Conservation (phyloP, 1,284 basidiomycete species). For the Grifola frondosa region DNA sequence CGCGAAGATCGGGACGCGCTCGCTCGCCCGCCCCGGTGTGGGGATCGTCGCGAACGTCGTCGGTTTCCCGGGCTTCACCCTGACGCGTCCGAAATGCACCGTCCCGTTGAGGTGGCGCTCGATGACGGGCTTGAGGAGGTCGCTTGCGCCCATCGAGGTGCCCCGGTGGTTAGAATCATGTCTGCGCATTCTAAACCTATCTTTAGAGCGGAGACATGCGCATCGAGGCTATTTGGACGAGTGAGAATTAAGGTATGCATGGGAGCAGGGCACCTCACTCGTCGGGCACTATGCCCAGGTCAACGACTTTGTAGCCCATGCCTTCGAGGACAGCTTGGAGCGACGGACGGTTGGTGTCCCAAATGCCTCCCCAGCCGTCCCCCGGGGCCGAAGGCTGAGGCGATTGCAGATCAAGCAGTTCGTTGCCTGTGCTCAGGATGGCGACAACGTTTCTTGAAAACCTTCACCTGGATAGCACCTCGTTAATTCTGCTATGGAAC, state of each 20-base stretch:
- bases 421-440: slow-evolving; percentile 84
- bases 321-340: slow-evolving; percentile 68
- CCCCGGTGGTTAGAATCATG: slow-evolving; percentile 84
- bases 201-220: slow-evolving; percentile 59
- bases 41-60: slow-evolving; percentile 86
- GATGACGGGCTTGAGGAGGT: slow-evolving; percentile 85
- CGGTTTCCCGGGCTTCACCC: slow-evolving; percentile 76
- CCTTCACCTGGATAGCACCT: slow-evolving; percentile 49
- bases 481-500: neutral
- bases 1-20: slow-evolving; percentile 62
- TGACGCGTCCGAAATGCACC: slow-evolving; percentile 78
- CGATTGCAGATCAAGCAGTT: slow-evolving; percentile 66
- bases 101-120: slow-evolving; percentile 74
- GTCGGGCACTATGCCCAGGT: slow-evolving; percentile 80
- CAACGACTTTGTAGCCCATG: slow-evolving; percentile 75
- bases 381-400: slow-evolving; percentile 32
- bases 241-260: too few relatives aligned
- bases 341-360: slow-evolving; percentile 84
- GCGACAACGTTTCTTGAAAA: slow-evolving; percentile 74
- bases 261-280: slow-evolving; percentile 43
- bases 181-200: slow-evolving; percentile 66
- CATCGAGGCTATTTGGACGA: slow-evolving; percentile 64
- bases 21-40: slow-evolving; percentile 37
- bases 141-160: slow-evolving; percentile 87
- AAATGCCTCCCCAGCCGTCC: slow-evolving; percentile 69